Evolutionary conservation across 2,329 filamentous ascomycete species (phyloP).

Genomic region (Colletotrichum sp.): DNA sequence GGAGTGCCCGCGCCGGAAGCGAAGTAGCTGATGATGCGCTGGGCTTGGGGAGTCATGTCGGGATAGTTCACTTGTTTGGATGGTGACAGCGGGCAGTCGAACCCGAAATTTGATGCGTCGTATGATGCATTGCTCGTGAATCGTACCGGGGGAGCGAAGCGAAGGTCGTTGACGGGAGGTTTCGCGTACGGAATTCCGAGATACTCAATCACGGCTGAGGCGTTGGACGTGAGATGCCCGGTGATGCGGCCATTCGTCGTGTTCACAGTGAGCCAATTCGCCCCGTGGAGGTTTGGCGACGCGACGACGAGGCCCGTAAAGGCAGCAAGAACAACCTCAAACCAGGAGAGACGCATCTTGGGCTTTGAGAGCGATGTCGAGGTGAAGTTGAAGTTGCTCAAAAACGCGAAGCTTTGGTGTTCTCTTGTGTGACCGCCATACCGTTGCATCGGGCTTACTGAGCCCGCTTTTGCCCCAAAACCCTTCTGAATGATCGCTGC

Average conservation of each 20-base stretch:
- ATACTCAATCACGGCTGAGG: constrained; percentile 37
- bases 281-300: not conserved
- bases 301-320: not conserved
- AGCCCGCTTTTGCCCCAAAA: not conserved
- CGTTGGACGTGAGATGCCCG: constrained; percentile 33
- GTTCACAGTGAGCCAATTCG: constrained; percentile 19
- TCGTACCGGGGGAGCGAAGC: constrained; percentile 28
- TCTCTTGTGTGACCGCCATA: not conserved
- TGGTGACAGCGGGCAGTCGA: constrained; percentile 28
- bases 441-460: not conserved
- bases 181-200: constrained; percentile 36
- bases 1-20: constrained; percentile 21
- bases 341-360: not conserved
- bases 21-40: constrained; percentile 23
- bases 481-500: not conserved
- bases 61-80: constrained; percentile 27
- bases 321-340: not conserved
- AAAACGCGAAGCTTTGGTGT: too few relatives aligned
- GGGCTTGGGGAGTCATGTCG: constrained; percentile 32
- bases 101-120: constrained; percentile 29
- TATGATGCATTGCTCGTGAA: constrained; percentile 23
- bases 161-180: constrained; percentile 28
- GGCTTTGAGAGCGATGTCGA: not conserved
- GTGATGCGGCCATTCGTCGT: constrained; percentile 37
- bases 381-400: not conserved